Percentiles rank a stretch among this genome's conserved stretches.
Conservation (phyloP, 176 grass and related monocot genomes). For the Zoysia japonica region DNA sequence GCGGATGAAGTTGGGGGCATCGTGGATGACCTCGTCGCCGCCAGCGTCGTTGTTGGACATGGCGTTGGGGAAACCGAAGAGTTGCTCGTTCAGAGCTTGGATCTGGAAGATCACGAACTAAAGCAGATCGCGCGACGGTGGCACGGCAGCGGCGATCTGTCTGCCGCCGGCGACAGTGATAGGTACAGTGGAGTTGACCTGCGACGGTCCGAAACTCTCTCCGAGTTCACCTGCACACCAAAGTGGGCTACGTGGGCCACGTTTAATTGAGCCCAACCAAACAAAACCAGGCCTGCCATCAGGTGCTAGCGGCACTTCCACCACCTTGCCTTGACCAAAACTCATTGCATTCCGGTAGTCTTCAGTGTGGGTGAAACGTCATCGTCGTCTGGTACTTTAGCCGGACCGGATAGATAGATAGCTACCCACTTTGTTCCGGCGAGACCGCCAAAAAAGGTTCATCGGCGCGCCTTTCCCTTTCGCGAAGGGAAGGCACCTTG, state of each 20-base stretch:
- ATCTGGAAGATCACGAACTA: not conserved
- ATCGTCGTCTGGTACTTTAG: not conserved
- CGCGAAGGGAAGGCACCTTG: not conserved
- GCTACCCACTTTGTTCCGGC: not conserved
- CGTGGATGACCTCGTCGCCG: conserved; percentile 48
- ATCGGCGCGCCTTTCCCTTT: not conserved
- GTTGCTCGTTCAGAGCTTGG: not conserved
- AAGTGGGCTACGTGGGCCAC: conserved; percentile 29
- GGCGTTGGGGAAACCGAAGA: conserved; percentile 6
- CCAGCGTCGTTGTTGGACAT: conserved; percentile 37
- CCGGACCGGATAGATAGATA: not conserved
- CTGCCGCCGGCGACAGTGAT: not conserved
- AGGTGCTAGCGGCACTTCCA: not conserved
- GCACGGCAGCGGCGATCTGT: not conserved
- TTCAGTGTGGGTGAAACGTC: not conserved
- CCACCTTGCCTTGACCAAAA: too few species aligned
- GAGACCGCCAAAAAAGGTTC: not conserved
- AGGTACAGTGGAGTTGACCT: too few species aligned
- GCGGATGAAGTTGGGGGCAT: conserved; percentile 58
- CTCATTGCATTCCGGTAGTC: too few species aligned
- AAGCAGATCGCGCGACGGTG: not conserved
- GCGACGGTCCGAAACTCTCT: too few species aligned
- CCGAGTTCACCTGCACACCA: not conserved
- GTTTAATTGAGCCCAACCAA: conserved; percentile 3
- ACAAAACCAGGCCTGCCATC: not conserved